Percentiles rank a stretch among this genome's conserved stretches.
These are phyloP conservation scores for Chaetomidium leptoderma DNA, from an alignment of 495 filamentous ascomycete genomes.

Conservation along the genomic window DNA sequence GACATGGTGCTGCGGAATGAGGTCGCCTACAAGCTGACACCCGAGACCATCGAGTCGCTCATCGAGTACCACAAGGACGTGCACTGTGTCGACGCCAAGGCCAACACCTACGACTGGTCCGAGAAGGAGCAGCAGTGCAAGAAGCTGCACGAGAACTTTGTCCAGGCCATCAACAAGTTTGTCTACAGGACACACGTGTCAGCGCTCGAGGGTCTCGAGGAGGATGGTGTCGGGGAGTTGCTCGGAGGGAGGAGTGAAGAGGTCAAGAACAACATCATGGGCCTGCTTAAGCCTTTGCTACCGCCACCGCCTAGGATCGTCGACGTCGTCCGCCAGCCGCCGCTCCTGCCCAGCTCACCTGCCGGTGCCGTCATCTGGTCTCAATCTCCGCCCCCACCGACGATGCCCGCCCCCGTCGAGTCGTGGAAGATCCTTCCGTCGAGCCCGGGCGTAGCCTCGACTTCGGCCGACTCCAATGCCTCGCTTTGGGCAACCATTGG, in stretches of 20 bases:
- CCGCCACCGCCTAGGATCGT: conserved; percentile 90
- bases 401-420: conserved; percentile 68
- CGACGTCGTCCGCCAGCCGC: conserved; percentile 81
- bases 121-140: conserved; percentile 95
- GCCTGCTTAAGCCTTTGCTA: conserved; percentile 80
- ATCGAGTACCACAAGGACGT: conserved; percentile 97
- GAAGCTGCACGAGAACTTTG: conserved; percentile 96
- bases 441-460: conserved; percentile 68
- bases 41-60: conserved; percentile 89
- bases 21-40: conserved; percentile 97
- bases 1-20: conserved; percentile 98
- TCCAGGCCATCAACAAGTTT: conserved; percentile 96
- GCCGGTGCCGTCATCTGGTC: conserved; percentile 78
- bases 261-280: conserved; percentile 82
- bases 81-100: conserved; percentile 85
- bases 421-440: conserved; percentile 92
- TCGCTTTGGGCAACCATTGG: conserved; percentile 79
- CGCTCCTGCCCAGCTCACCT: conserved; percentile 83
- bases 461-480: conserved; percentile 58
- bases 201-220: conserved; percentile 92
- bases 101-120: conserved; percentile 89
- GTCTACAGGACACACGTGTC: conserved; percentile 87
- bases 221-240: conserved; percentile 93
- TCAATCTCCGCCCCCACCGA: conserved; percentile 48
- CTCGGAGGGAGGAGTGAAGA: conserved; percentile 89